These are phyloP conservation scores for Crithidia sp. DNA, from an alignment of 208 protist genomes.

Conservation along the genomic window DNA sequence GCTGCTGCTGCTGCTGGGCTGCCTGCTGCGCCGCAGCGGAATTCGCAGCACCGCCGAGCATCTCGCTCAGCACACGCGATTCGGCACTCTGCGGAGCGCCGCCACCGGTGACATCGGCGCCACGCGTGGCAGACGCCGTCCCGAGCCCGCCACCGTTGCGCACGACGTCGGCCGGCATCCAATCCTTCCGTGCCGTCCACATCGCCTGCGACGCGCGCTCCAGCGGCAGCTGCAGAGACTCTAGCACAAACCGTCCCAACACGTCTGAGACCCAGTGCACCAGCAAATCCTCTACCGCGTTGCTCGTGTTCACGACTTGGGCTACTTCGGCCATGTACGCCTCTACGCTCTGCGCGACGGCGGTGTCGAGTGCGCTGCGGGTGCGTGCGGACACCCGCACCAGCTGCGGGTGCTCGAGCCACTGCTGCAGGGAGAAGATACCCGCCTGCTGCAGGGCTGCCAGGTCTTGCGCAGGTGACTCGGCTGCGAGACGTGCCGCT, in stretches of 20 bases:
- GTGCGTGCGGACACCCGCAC: constrained; percentile 78
- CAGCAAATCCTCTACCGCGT: constrained; percentile 42
- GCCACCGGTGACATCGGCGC: constrained; percentile 15
- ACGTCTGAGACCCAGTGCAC: constrained; percentile 69
- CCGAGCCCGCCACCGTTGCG: not conserved
- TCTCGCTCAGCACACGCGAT: constrained; percentile 30
- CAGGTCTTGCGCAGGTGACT: constrained; percentile 69
- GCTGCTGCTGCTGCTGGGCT: constrained; percentile 3
- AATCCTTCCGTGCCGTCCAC: constrained; percentile 33
- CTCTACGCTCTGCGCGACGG: constrained; percentile 73
- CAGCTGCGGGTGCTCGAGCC: constrained; percentile 74
- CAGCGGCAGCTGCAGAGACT: constrained; percentile 65
- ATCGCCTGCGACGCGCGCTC: constrained; percentile 57
- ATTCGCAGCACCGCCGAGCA: constrained; percentile 5
- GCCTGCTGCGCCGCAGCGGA: not conserved
- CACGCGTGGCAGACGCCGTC: constrained; percentile 4
- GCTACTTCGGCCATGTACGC: constrained; percentile 73
- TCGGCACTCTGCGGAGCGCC: constrained; percentile 14
- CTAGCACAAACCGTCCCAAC: constrained; percentile 76
- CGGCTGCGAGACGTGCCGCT: constrained; percentile 57
- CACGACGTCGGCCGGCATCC: constrained; percentile 32
- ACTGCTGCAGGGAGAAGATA: constrained; percentile 80
- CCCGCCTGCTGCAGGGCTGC: constrained; percentile 71
- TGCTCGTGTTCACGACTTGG: constrained; percentile 66
- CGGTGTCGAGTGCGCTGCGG: constrained; percentile 75